A percentile compares a stretch with the other conserved stretches of the same genome.
Conservation (phyloP, 2,329 filamentous ascomycete genomes). For the Ophiocordyceps polyrhachis-furcata region DNA sequence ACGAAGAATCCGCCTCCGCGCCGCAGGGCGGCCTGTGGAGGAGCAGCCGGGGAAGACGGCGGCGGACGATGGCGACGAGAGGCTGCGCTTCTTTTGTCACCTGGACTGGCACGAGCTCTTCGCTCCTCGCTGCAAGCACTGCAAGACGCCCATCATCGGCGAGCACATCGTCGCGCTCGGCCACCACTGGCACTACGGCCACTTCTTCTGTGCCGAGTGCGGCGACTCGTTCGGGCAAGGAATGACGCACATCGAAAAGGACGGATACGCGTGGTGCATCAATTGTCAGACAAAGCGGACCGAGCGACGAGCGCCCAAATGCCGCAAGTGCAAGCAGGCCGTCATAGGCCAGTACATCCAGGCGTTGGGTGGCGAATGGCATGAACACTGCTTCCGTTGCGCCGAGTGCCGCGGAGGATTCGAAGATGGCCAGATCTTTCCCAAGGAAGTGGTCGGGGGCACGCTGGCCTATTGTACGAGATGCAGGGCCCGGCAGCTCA, state of each 20-base stretch:
- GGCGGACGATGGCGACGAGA: conserved; percentile 53
- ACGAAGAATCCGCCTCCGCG: conserved; percentile 48
- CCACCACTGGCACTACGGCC: conserved; percentile 88
- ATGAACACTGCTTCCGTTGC: conserved; percentile 80
- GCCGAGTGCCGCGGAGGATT: conserved; percentile 40
- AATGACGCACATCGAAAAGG: conserved; percentile 70
- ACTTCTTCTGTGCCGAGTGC: conserved; percentile 98
- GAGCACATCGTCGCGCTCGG: conserved; percentile 89
- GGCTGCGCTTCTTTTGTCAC: conserved; percentile 83
- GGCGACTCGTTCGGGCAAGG: conserved; percentile 75
- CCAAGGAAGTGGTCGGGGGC: conserved; percentile 29
- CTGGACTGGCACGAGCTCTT: conserved; percentile 97
- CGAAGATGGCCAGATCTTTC: conserved; percentile 47
- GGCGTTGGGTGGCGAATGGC: conserved; percentile 84
- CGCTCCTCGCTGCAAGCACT: conserved; percentile 84
- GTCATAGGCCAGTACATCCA: conserved; percentile 82
- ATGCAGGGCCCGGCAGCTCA: conserved; percentile 42
- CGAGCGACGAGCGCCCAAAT: conserved; percentile 74
- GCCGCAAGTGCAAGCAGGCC: conserved; percentile 63
- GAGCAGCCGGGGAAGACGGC: conserved; percentile 45
- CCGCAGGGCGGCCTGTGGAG: conserved; percentile 35
- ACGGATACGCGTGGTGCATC: conserved; percentile 95
- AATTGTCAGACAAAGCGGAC: conserved; percentile 83
- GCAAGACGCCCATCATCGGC: conserved; percentile 88
- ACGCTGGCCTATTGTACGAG: conserved; percentile 39